Evolutionary conservation across 2,329 filamentous ascomycete species (phyloP).

Genomic region (Claviceps fusiformis): DNA sequence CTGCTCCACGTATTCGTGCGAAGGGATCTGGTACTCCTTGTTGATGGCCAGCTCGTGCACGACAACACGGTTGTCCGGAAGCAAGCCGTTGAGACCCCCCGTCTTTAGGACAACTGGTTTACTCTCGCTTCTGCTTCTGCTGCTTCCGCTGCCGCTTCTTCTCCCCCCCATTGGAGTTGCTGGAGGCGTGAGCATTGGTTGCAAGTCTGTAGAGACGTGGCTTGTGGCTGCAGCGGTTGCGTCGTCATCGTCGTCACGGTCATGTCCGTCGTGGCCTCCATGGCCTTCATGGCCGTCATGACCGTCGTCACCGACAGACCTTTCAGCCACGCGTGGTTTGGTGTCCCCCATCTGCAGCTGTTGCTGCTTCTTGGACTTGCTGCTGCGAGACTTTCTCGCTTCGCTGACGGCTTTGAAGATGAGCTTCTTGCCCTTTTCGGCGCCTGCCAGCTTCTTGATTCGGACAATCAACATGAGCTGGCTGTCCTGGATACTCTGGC

Average conservation of each 20-base stretch:
- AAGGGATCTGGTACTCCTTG: constrained; percentile 60
- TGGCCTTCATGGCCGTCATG: too few relatives aligned
- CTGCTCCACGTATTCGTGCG: constrained; percentile 44
- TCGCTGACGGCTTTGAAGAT: constrained; percentile 65
- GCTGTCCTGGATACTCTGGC: constrained; percentile 67
- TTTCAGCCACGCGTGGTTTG: constrained; percentile 51
- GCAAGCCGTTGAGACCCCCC: constrained; percentile 35
- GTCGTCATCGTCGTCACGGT: too few relatives aligned
- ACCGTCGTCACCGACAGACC: constrained; percentile 13
- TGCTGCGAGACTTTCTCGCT: constrained; percentile 46
- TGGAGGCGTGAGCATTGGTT: constrained; percentile 38
- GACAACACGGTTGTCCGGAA: constrained; percentile 61
- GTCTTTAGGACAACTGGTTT: constrained; percentile 23
- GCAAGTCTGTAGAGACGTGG: constrained; percentile 27
- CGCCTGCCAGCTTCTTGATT: constrained; percentile 65
- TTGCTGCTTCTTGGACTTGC: constrained; percentile 44
- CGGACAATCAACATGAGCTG: constrained; percentile 66
- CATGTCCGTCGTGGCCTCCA: too few relatives aligned
- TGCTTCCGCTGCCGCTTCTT: not conserved
- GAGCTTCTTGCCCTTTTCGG: constrained; percentile 55
- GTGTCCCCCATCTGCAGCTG: constrained; percentile 46
- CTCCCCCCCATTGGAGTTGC: constrained; percentile 30
- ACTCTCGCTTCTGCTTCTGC: constrained; percentile 14
- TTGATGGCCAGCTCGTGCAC: constrained; percentile 73
- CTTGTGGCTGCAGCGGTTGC: constrained; percentile 23